These are phyloP conservation scores for Silene coronaria DNA, from an alignment of 179 eudicot genomes.

Conservation along the genomic window DNA sequence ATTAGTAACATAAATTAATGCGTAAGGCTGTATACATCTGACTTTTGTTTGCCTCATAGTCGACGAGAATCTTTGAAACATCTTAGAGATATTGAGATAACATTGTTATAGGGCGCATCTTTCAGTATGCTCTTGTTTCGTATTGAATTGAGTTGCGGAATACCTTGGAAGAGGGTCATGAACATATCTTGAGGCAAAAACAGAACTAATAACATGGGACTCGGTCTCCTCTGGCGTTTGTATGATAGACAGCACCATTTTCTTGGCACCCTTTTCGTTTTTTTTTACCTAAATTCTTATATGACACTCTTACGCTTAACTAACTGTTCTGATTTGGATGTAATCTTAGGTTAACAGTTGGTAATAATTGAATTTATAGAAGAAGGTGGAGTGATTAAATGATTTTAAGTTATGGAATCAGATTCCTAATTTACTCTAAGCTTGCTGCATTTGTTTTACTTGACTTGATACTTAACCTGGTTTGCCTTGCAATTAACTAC, in stretches of 20 bases:
- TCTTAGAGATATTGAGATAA: too few relatives aligned
- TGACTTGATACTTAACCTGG: slow-evolving; percentile 20
- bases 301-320: background rate
- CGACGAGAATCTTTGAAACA: too few relatives aligned
- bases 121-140: too few relatives aligned
- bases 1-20: background rate
- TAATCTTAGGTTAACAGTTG: slow-evolving; percentile 10
- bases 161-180: slow-evolving; percentile 39
- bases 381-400: background rate
- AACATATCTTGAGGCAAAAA: slow-evolving; percentile 38
- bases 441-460: slow-evolving; percentile 18
- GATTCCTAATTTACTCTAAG: slow-evolving; percentile 21
- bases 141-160: background rate
- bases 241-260: slow-evolving; percentile 28
- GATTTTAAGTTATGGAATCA: background rate
- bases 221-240: slow-evolving; percentile 26
- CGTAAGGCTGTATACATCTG: too few relatives aligned
- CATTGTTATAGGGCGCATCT: too few relatives aligned
- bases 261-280: background rate
- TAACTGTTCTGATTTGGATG: background rate
- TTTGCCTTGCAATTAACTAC: slow-evolving; percentile 25
- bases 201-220: slow-evolving; percentile 22
- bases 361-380: slow-evolving; percentile 11
- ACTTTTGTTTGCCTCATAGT: too few relatives aligned
- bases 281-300: slow-evolving; percentile 1